Conservation (phyloP, 352 stramenopile genomes). For the Globisporangium iwayamae region DNA sequence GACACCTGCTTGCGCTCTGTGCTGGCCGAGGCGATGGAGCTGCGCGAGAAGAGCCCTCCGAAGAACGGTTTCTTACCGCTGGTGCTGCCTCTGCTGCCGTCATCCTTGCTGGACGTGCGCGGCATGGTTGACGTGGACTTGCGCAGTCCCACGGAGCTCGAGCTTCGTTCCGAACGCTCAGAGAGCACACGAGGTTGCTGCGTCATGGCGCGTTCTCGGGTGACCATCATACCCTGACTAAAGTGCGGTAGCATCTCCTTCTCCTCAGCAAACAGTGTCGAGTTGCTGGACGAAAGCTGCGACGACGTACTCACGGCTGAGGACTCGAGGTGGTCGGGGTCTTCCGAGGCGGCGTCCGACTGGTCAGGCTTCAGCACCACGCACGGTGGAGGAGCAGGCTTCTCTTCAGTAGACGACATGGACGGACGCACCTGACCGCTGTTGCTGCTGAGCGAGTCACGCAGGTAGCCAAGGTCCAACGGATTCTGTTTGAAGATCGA, state of each 20-base stretch:
- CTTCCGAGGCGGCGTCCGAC: slow-evolving; percentile 9
- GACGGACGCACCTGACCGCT: not conserved
- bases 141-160: slow-evolving; percentile 9
- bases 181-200: slow-evolving; percentile 8
- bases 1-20: not conserved
- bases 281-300: slow-evolving; percentile 16
- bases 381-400: not conserved
- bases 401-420: not conserved
- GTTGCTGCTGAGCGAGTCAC: slow-evolving; percentile 35
- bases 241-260: not conserved
- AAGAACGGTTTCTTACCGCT: slow-evolving; percentile 35
- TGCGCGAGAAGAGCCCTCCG: slow-evolving; percentile 37
- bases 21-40: not conserved
- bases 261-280: slow-evolving; percentile 10
- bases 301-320: slow-evolving; percentile 17
- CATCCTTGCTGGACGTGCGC: slow-evolving; percentile 14
- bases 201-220: slow-evolving; percentile 14
- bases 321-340: slow-evolving; percentile 7
- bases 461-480: slow-evolving; percentile 66
- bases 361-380: slow-evolving; percentile 4
- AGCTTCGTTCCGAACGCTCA: not conserved
- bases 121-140: slow-evolving; percentile 22
- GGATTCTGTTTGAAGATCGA: slow-evolving; percentile 67
- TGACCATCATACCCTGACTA: not conserved
- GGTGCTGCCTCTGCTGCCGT: slow-evolving; percentile 3